Percentiles rank a stretch among this genome's conserved stretches.
Evolutionary conservation across 139 green algal species (phyloP).

Genomic region (Micromonas commoda): DNA sequence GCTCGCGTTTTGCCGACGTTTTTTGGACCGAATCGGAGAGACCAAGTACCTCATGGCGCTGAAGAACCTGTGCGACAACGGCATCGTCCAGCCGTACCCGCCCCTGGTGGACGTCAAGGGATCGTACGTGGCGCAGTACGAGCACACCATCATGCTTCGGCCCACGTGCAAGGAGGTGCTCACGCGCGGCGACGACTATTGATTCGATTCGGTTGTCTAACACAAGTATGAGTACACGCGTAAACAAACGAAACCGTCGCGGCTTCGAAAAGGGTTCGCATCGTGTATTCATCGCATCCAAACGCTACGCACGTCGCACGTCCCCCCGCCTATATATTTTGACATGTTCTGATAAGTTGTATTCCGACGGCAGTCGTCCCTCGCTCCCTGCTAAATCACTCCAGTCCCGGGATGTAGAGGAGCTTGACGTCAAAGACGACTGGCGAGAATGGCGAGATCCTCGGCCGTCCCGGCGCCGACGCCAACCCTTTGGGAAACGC

Average conservation of each 20-base stretch:
- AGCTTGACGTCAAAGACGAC: slow-evolving; percentile 93
- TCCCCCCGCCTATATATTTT: no score
- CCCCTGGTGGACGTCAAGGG: slow-evolving; percentile 89
- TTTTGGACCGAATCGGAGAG: slow-evolving; percentile 91
- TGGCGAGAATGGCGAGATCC: slow-evolving; percentile 38
- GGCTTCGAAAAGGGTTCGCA: no score
- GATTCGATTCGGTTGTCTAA: slow-evolving; percentile 3
- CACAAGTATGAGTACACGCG: background rate
- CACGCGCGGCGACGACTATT: slow-evolving; percentile 90
- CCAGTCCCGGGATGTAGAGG: slow-evolving; percentile 74
- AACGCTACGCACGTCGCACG: no score
- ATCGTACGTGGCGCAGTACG: slow-evolving; percentile 90
- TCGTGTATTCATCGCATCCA: no score
- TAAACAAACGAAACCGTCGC: no score
- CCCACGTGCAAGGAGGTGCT: slow-evolving; percentile 93
- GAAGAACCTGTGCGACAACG: slow-evolving; percentile 89
- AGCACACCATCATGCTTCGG: slow-evolving; percentile 96
- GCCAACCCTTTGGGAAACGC: slow-evolving; percentile 82
- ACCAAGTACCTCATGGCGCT: slow-evolving; percentile 99
- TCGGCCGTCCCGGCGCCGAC: slow-evolving; percentile 36
- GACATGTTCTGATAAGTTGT: background rate
- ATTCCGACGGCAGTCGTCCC: background rate
- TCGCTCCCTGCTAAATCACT: slow-evolving; percentile 7
- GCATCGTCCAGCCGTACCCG: slow-evolving; percentile 89
- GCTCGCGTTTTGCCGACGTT: slow-evolving; percentile 92